Percentiles rank a stretch among this genome's conserved stretches.
These are phyloP conservation scores for Candida tetrigidarum DNA, from an alignment of 1,139 yeast genomes.

Conservation along the genomic window DNA sequence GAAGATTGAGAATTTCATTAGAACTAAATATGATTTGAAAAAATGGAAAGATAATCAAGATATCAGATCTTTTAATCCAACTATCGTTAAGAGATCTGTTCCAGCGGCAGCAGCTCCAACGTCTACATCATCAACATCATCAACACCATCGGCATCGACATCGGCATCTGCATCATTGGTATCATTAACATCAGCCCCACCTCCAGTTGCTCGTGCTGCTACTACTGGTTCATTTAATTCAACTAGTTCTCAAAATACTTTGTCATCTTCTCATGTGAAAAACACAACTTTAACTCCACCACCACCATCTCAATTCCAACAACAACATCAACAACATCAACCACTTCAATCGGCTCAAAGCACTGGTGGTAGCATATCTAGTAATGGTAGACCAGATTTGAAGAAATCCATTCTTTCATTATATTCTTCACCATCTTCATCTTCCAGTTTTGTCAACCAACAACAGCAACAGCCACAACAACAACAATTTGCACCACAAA, in stretches of 20 bases:
- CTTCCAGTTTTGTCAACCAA: constrained; percentile 35
- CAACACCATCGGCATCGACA: constrained; percentile 1
- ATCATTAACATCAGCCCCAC: not conserved
- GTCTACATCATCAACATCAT: no score
- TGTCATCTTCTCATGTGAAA: not conserved
- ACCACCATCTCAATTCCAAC: constrained; percentile 14
- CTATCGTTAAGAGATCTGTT: not conserved
- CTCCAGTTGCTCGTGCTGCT: constrained; percentile 1
- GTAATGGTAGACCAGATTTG: constrained; percentile 58
- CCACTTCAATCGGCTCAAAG: constrained; percentile 33
- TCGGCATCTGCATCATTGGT: not conserved
- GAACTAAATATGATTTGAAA: constrained; percentile 88
- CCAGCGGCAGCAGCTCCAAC: constrained; percentile 13
- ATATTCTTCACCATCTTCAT: constrained; percentile 70
- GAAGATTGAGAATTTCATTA: constrained; percentile 85
- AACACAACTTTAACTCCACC: constrained; percentile 8
- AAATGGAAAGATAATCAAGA: constrained; percentile 67
- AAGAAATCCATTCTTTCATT: constrained; percentile 89
- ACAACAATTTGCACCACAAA: constrained; percentile 3
- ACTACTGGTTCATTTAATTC: not conserved
- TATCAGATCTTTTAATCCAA: constrained; percentile 2
- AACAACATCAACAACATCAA: constrained; percentile 5
- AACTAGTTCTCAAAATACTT: not conserved
- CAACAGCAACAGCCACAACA: constrained; percentile 22
- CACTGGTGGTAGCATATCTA: constrained; percentile 36